These are phyloP conservation scores for Suillus placidus DNA, from an alignment of 768 basidiomycete species.

Conservation along the genomic window DNA sequence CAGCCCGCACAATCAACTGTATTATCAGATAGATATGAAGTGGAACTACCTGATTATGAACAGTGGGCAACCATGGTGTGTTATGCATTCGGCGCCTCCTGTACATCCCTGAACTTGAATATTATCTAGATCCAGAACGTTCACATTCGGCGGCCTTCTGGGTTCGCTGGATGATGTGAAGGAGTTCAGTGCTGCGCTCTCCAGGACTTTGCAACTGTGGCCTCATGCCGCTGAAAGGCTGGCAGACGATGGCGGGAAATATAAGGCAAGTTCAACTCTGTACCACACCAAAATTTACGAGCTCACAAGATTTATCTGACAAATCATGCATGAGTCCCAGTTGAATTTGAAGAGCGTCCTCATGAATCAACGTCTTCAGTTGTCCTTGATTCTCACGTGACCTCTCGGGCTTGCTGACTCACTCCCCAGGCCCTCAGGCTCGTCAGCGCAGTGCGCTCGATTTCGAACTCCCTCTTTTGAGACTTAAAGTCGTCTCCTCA, in stretches of 20 bases:
- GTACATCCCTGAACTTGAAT: conserved; percentile 1
- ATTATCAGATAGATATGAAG: conserved; percentile 10
- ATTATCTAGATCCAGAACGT: conserved; percentile 19
- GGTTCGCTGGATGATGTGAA: conserved; percentile 17
- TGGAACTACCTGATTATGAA: conserved; percentile 27
- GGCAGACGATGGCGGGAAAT: conserved; percentile 12
- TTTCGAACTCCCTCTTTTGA: conserved; percentile 23
- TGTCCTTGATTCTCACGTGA: conserved; percentile 26
- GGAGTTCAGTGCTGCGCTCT: conserved; percentile 26
- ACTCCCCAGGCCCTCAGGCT: conserved; percentile 9
- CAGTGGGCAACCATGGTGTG: conserved; percentile 22
- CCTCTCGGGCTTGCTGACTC: conserved; percentile 21
- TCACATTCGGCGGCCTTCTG: conserved; percentile 22
- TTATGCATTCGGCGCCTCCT: neutral
- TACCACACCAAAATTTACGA: neutral
- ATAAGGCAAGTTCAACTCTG: conserved; percentile 19
- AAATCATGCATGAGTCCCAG: conserved; percentile 17
- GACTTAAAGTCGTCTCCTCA: conserved; percentile 31
- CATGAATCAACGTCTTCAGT: conserved; percentile 13
- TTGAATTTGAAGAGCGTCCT: conserved; percentile 19
- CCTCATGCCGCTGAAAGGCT: conserved; percentile 29
- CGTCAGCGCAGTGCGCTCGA: conserved; percentile 18
- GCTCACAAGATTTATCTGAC: conserved; percentile 25
- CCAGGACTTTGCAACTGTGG: conserved; percentile 25
- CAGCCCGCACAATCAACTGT: conserved; percentile 20